Conservation (phyloP, 306 rosid genomes). For the Corylus avellana region DNA sequence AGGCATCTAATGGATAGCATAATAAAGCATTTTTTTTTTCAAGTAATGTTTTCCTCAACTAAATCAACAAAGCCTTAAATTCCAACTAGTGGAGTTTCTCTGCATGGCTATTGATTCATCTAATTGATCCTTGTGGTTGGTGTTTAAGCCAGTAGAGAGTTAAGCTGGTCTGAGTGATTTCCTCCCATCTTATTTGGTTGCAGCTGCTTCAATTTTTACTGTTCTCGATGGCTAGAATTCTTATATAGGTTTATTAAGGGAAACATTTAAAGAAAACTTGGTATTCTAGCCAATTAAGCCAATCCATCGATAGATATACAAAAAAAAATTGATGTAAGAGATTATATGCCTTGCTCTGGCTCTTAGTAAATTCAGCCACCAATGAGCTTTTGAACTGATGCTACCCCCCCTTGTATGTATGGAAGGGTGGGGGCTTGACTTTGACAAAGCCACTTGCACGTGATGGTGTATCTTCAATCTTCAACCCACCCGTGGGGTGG, state of each 20-base stretch:
- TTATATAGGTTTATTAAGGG: background rate
- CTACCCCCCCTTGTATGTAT: background rate
- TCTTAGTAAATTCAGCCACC: background rate
- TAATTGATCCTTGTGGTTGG: background rate
- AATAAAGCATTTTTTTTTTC: background rate
- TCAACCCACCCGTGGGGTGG: background rate
- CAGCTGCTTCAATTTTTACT: background rate
- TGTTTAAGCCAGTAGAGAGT: background rate
- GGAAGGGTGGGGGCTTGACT: conserved; percentile 1
- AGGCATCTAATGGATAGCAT: conserved; percentile 4
- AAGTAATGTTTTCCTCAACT: background rate
- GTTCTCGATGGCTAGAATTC: background rate
- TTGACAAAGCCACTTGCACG: background rate
- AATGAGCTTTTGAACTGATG: background rate
- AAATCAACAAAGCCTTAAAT: background rate
- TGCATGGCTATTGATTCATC: background rate
- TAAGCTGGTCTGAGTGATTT: background rate
- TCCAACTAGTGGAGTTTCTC: conserved; percentile 1
- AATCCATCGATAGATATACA: background rate
- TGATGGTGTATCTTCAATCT: background rate
- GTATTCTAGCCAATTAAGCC: background rate
- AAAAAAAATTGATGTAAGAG: background rate
- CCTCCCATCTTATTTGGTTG: background rate
- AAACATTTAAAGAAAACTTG: background rate
- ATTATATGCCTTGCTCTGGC: background rate